A percentile compares a stretch with the other conserved stretches of the same genome.
These are phyloP conservation scores for Paecilomyces fulvus DNA, from an alignment of 2,329 filamentous ascomycete genomes.

Conservation along the genomic window DNA sequence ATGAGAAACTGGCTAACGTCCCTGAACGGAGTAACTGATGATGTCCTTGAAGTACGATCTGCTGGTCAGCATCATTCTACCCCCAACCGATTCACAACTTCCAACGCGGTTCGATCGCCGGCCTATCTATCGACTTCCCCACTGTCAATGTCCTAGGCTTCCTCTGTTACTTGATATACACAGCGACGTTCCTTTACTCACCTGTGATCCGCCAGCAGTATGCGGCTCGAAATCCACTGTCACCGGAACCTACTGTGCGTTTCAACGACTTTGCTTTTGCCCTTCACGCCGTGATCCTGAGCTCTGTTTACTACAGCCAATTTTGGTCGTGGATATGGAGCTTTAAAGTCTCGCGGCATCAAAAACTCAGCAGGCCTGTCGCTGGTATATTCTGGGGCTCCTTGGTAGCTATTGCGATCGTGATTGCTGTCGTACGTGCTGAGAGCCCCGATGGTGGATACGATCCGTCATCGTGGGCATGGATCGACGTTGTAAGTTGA, in stretches of 20 bases:
- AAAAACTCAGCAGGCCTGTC: slow-evolving; percentile 54
- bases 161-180: slow-evolving; percentile 65
- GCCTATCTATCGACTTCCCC: slow-evolving; percentile 82
- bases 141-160: slow-evolving; percentile 58
- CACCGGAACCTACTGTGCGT: slow-evolving; percentile 72
- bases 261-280: slow-evolving; percentile 90
- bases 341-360: slow-evolving; percentile 52
- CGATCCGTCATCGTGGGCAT: slow-evolving; percentile 48
- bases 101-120: slow-evolving; percentile 65
- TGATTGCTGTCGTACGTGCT: slow-evolving; percentile 34
- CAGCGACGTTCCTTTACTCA: slow-evolving; percentile 68
- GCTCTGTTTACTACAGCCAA: slow-evolving; percentile 66
- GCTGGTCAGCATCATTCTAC: slow-evolving; percentile 88
- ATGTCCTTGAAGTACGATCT: slow-evolving; percentile 42
- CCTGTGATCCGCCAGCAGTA: slow-evolving; percentile 72
- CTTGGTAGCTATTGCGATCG: slow-evolving; percentile 36
- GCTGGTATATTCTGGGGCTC: slow-evolving; percentile 63
- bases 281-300: slow-evolving; percentile 67
- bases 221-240: slow-evolving; percentile 63
- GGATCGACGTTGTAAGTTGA: slow-evolving; percentile 53
- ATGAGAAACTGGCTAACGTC: slow-evolving; percentile 13
- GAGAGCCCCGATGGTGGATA: slow-evolving; percentile 35
- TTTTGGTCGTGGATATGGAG: slow-evolving; percentile 67
- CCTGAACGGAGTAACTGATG: neutral
- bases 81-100: slow-evolving; percentile 80